Evolutionary conservation across 495 filamentous ascomycete genomes (phyloP).

Genomic region (Xylaria telfairii): DNA sequence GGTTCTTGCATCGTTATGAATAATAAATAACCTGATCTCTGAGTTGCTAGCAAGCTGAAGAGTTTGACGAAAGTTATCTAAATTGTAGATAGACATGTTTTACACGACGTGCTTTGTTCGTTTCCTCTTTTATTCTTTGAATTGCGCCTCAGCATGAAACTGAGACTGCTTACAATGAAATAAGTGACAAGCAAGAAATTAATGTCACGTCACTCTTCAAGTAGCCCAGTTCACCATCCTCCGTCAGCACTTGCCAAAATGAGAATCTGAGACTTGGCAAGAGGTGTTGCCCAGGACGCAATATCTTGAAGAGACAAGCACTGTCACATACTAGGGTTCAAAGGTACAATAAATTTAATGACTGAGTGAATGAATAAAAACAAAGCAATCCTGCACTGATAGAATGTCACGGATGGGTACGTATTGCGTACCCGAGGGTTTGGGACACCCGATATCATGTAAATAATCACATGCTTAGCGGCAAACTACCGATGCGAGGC

Average conservation of each 20-base stretch:
- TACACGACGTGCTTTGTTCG: not conserved
- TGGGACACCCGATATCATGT: no score
- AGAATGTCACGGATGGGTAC: no score
- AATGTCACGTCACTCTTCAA: not conserved
- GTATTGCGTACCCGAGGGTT: no score
- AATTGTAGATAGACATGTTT: not conserved
- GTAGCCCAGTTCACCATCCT: not conserved
- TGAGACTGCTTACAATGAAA: not conserved
- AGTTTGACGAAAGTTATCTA: not conserved
- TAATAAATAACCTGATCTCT: not conserved
- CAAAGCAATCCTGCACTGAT: not conserved
- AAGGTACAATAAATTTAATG: no score
- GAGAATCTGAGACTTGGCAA: not conserved
- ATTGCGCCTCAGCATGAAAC: not conserved
- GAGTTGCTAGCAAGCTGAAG: not conserved
- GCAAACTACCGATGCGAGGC: no score
- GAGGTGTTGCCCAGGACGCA: not conserved
- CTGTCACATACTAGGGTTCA: not conserved
- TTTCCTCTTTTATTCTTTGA: not conserved
- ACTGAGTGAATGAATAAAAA: not conserved
- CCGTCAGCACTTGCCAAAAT: not conserved
- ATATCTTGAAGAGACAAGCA: not conserved
- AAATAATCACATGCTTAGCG: no score
- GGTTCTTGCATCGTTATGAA: not conserved
- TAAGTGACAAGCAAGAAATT: not conserved